Base-by-base conservation (phyloP, 2,329 filamentous ascomycete genomes). In the Neospermospora avenae region DNA sequence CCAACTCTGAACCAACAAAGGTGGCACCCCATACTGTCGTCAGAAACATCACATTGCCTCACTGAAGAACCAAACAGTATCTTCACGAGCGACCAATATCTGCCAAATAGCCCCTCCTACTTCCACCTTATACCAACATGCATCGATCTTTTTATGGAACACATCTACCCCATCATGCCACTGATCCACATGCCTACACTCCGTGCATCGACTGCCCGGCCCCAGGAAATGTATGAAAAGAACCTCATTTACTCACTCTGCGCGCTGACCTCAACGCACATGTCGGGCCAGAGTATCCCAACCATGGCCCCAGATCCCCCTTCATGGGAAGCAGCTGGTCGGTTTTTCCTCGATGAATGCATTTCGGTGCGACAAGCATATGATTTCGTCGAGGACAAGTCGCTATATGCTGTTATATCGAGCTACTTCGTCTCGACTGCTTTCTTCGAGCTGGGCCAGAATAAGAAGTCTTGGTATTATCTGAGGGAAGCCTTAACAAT, bases 121-220 rank as follows among this genome's bases (percentile, higher is more conserved):
- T 80, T 69, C 71, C 77, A 71, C 71, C 76, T 75, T 70, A 79
- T 75, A 64, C 84, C 74, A 71, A 82, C 69, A 72, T 86, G 83
- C 69, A 76, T 86, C 60, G 83, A 86, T 46, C 82, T 83, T 63
- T 87, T 83, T 73, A 84, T 85, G 72, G 75, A 78, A 66, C 78
- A 85, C 69, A 79, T 87, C 56, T 87, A 87, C 65, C 83, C 84
- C n/a, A 84, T 84, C 55, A 84, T 85, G 76, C 84, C 84, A 0
- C 77, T 87, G 3, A 72, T 87, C 7, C 81, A 85, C 57, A 83
- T 83, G 69, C 81, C 84, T 46, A 77, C 77, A 8, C 75, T 84
- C 48, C 76, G 79, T 48, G 76, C 76, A 65, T 81, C 83, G 69
- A 81, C 74, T 69, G 74, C 63, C 73, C 77, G 74, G 11, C 70